Percentiles rank a stretch among this genome's conserved stretches.
phyloP scores from a whole-genome alignment of 352 stramenopile species.

The Halophytophthora batemanensis region DNA sequence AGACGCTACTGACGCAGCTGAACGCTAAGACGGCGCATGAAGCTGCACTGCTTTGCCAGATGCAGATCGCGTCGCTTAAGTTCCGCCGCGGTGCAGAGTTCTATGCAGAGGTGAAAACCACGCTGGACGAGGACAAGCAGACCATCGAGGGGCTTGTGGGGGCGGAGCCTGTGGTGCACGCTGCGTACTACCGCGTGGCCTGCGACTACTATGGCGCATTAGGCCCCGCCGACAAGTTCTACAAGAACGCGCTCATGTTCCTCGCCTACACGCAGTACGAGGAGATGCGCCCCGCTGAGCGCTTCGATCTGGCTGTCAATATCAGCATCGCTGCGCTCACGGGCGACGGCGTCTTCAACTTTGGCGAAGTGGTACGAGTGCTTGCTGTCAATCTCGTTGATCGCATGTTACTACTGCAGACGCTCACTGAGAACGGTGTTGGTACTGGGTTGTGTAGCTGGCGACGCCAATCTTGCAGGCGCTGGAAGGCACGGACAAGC shows the following conservation, averaged over 20 bases:
- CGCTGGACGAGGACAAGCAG: constrained; percentile 69
- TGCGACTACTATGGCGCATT: constrained; percentile 91
- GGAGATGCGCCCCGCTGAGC: constrained; percentile 73
- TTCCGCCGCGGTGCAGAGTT: constrained; percentile 58
- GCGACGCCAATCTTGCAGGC: constrained; percentile 91
- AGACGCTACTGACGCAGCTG: constrained; percentile 53
- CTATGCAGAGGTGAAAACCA: constrained; percentile 57
- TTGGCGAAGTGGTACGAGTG: constrained; percentile 93
- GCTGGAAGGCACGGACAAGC: constrained; percentile 88
- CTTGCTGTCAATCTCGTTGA: too few relatives aligned
- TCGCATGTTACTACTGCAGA: not conserved
- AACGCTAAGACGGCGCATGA: constrained; percentile 64
- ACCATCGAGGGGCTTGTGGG: constrained; percentile 80
- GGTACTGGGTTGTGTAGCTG: constrained; percentile 38
- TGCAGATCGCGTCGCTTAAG: constrained; percentile 77
- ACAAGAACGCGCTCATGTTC: constrained; percentile 95
- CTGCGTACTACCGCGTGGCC: constrained; percentile 89
- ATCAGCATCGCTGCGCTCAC: constrained; percentile 95
- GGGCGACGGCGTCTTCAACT: constrained; percentile 97
- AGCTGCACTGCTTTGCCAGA: constrained; percentile 67
- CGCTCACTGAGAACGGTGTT: constrained; percentile 2
- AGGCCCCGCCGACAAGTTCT: constrained; percentile 95
- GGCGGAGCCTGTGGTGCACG: constrained; percentile 90
- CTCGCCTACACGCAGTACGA: constrained; percentile 95
- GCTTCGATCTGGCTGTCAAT: constrained; percentile 90